Evolutionary conservation across 805 yeast genomes (phyloP).

Genomic region (Komagataella ulmi): DNA sequence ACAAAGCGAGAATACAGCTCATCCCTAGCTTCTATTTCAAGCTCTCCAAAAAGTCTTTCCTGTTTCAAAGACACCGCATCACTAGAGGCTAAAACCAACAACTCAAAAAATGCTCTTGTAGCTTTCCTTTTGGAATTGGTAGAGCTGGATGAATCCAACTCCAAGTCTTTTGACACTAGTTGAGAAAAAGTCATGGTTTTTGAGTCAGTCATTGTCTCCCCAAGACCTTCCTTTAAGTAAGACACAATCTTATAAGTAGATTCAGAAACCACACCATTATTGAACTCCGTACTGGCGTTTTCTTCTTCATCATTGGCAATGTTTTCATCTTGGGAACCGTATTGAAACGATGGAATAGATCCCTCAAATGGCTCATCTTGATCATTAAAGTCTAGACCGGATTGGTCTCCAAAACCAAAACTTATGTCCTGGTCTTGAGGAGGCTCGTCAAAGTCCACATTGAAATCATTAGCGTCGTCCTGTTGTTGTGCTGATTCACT

Average conservation of each 20-base stretch:
- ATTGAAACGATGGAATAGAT: not conserved
- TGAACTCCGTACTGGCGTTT: conserved; percentile 6
- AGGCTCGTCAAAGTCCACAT: not conserved
- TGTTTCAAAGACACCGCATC: conserved; percentile 59
- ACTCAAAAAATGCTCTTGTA: conserved; percentile 65
- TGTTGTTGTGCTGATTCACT: conserved; percentile 1
- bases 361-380: not conserved
- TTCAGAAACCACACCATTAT: conserved; percentile 22
- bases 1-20: conserved; percentile 1
- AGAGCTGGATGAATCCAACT: conserved; percentile 5
- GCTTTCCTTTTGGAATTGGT: conserved; percentile 38
- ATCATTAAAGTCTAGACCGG: conserved; percentile 4
- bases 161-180: conserved; percentile 25
- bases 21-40: conserved; percentile 22
- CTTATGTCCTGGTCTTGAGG: conserved; percentile 2
- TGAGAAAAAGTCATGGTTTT: conserved; percentile 19
- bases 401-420: conserved; percentile 4
- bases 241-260: conserved; percentile 43
- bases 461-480: not conserved
- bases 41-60: conserved; percentile 43
- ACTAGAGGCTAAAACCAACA: conserved; percentile 68
- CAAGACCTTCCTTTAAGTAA: conserved; percentile 23
- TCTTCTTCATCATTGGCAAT: conserved; percentile 8
- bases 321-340: not conserved
- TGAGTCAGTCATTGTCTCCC: conserved; percentile 1